Evolutionary conservation across 805 yeast genomes (phyloP).

Genomic region (Candida koratica): DNA sequence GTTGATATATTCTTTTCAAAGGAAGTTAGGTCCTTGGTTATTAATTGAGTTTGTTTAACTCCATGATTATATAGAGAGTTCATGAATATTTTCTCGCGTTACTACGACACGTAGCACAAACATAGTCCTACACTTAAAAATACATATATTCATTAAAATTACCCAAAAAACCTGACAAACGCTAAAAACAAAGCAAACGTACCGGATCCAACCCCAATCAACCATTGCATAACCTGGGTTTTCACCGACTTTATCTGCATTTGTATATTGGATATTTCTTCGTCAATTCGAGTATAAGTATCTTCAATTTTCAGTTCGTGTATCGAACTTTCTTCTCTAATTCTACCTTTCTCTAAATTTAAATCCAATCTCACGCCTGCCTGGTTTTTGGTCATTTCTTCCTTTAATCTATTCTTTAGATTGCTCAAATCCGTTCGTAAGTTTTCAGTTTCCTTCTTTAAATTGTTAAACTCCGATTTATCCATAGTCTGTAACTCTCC

Average conservation of each 20-base stretch:
- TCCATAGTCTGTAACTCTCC: slow-evolving; percentile 90
- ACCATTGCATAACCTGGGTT: slow-evolving; percentile 97
- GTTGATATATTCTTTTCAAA: slow-evolving; percentile 64
- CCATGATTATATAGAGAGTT: slow-evolving; percentile 90
- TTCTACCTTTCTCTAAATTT: slow-evolving; percentile 90
- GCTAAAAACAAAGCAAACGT: slow-evolving; percentile 92
- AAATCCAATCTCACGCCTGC: slow-evolving; percentile 89
- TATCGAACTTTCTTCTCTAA: slow-evolving; percentile 87
- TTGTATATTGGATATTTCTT: slow-evolving; percentile 90
- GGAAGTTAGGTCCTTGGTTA: slow-evolving; percentile 62
- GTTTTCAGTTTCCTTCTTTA: slow-evolving; percentile 84
- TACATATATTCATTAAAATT: neutral
- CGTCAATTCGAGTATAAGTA: slow-evolving; percentile 91
- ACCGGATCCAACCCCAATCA: slow-evolving; percentile 97
- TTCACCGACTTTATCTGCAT: slow-evolving; percentile 94
- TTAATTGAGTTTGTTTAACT: slow-evolving; percentile 71
- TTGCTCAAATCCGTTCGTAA: slow-evolving; percentile 81
- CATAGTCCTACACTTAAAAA: neutral
- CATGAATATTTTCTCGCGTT: slow-evolving; percentile 29
- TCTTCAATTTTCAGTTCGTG: slow-evolving; percentile 94
- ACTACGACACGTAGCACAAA: neutral
- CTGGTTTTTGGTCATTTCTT: slow-evolving; percentile 84
- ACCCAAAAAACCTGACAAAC: slow-evolving; percentile 77
- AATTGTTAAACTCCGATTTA: slow-evolving; percentile 73
- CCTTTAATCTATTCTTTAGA: slow-evolving; percentile 76